A percentile compares a stretch with the other conserved stretches of the same genome.
Conservation (phyloP, 257 asterid species). For the Solanum habrochaites region DNA sequence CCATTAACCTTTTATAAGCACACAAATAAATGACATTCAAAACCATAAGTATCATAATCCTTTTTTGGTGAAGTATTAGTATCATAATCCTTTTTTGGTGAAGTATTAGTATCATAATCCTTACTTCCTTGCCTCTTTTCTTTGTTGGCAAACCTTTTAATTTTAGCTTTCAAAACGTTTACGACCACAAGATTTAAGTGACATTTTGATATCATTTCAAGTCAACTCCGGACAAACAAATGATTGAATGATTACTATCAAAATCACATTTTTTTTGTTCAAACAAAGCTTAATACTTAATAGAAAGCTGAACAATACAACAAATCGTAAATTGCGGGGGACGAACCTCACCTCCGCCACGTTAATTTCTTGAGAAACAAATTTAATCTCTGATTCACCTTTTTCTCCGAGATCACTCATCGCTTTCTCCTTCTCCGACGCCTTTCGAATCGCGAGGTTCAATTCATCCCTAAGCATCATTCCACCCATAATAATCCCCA, state of each 20-base stretch:
- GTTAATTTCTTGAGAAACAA: conserved; percentile 26
- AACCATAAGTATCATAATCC: neutral
- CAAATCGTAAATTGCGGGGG: neutral
- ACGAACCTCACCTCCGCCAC: conserved; percentile 94
- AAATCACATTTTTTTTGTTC: neutral
- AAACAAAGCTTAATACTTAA: neutral
- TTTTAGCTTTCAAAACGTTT: neutral
- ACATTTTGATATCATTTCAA: neutral
- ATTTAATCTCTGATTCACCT: neutral
- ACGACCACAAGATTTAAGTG: neutral
- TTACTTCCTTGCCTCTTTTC: neutral
- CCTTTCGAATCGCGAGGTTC: conserved; percentile 20
- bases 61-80: no score
- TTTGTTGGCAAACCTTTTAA: neutral
- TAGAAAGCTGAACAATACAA: neutral
- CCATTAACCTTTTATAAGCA: neutral
- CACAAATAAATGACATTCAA: neutral
- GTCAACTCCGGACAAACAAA: neutral
- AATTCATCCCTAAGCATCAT: conserved; percentile 50
- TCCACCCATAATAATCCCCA: conserved; percentile 98
- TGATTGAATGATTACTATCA: neutral
- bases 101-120: neutral
- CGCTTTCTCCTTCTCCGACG: conserved; percentile 13
- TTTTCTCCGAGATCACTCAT: neutral
- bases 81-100: neutral